Percentiles rank a stretch among this genome's conserved stretches.
phyloP scores from a whole-genome alignment of 768 basidiomycete species.

The Russula brevipes region DNA sequence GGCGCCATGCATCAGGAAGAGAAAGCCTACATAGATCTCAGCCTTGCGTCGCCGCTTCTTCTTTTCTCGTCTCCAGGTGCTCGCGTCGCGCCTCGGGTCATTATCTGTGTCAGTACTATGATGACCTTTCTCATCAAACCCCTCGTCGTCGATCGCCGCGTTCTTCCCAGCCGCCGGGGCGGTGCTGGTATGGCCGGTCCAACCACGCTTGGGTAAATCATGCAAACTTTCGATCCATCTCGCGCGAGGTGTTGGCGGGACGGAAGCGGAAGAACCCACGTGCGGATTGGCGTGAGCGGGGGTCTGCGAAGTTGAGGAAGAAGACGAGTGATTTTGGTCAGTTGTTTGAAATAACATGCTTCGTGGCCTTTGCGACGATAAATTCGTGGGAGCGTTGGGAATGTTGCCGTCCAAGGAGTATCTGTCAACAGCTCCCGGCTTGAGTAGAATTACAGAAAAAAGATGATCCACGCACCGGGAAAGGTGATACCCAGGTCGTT shows the following conservation, averaged over 20 bases:
- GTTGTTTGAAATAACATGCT: slow-evolving; percentile 23
- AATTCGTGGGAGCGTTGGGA: slow-evolving; percentile 8
- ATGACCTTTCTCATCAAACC: slow-evolving; percentile 29
- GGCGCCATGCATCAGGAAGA: neutral
- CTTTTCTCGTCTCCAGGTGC: slow-evolving; percentile 37
- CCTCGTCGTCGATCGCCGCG: slow-evolving; percentile 29
- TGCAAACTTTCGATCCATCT: slow-evolving; percentile 39
- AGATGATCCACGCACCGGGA: slow-evolving; percentile 42
- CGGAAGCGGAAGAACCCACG: neutral
- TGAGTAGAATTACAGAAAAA: neutral
- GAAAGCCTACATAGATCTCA: slow-evolving; percentile 63
- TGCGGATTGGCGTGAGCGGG: neutral
- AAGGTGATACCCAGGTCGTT: slow-evolving; percentile 59
- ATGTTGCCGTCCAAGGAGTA: slow-evolving; percentile 30
- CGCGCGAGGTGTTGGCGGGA: neutral
- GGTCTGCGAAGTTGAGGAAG: slow-evolving; percentile 1
- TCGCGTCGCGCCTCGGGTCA: slow-evolving; percentile 26
- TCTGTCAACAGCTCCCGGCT: slow-evolving; percentile 14
- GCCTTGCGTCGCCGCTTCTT: slow-evolving; percentile 48
- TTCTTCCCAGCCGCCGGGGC: slow-evolving; percentile 29
- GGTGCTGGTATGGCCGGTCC: slow-evolving; percentile 30
- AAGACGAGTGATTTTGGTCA: neutral
- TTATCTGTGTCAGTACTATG: slow-evolving; percentile 23
- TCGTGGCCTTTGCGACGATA: slow-evolving; percentile 10
- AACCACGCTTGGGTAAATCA: slow-evolving; percentile 35